Evolutionary conservation across 768 basidiomycete species (phyloP).

Genomic region (Leccinum uliginosum): DNA sequence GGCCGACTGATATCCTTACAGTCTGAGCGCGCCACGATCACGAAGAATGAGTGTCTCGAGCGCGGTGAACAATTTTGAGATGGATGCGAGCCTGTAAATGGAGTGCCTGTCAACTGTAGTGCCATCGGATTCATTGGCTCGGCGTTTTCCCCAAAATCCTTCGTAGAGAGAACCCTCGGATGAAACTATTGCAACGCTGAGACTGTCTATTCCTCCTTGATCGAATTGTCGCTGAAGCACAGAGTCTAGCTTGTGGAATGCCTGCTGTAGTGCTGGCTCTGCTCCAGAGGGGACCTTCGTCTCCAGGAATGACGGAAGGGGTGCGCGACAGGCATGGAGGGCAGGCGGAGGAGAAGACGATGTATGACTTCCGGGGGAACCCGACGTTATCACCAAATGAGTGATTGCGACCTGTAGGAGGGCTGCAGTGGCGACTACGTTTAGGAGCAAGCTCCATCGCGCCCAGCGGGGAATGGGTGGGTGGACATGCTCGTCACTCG

Average conservation of each 20-base stretch:
- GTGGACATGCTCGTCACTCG: background rate
- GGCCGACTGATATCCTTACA: conserved; percentile 24
- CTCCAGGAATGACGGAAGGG: conserved; percentile 16
- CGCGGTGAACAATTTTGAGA: conserved; percentile 48
- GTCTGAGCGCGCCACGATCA: conserved; percentile 38
- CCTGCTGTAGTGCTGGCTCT: conserved; percentile 7
- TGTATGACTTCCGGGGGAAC: background rate
- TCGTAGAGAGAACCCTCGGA: conserved; percentile 44
- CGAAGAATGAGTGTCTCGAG: conserved; percentile 47
- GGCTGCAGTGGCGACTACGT: conserved; percentile 5
- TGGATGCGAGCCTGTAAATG: conserved; percentile 49
- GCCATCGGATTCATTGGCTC: conserved; percentile 40
- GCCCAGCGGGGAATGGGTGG: conserved; percentile 8
- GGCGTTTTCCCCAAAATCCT: conserved; percentile 38
- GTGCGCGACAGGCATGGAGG: conserved; percentile 11
- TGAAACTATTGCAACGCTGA: conserved; percentile 46
- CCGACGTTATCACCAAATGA: background rate
- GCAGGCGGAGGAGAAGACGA: background rate
- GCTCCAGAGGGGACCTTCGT: conserved; percentile 10
- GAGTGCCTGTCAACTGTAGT: conserved; percentile 37
- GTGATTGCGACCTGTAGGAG: conserved; percentile 6
- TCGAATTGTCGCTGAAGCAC: conserved; percentile 18
- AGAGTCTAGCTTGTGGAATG: conserved; percentile 5
- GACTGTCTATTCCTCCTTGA: conserved; percentile 41
- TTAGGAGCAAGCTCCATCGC: conserved; percentile 17